phyloP scores from a whole-genome alignment of 148 eudicot species.

The Fagopyrum esculentum region DNA sequence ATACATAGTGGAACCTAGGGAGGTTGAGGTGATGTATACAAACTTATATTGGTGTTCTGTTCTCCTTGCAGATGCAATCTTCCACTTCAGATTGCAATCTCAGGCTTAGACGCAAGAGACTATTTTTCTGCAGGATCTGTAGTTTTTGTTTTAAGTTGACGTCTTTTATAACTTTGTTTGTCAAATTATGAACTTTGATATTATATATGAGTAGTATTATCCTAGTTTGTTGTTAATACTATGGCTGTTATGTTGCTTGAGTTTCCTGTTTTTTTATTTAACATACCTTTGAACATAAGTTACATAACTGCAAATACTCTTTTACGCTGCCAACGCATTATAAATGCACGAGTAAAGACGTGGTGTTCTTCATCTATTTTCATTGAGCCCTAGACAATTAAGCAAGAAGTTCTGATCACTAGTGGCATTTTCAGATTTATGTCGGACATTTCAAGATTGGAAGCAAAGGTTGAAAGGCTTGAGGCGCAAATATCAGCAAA shows the following conservation, averaged over 20 bases:
- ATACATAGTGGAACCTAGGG: not conserved
- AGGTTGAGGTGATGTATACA: not conserved
- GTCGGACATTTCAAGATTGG: slow-evolving; percentile 93
- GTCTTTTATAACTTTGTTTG: not conserved
- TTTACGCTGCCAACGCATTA: not conserved
- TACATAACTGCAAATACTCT: not conserved
- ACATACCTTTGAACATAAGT: not conserved
- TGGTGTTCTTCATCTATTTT: not conserved
- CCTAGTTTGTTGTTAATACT: not conserved
- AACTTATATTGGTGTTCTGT: not conserved
- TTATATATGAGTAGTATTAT: not conserved
- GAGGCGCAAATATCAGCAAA: slow-evolving; percentile 70
- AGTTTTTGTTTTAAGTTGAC: not conserved
- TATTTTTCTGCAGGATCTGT: not conserved
- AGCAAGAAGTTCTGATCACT: not conserved
- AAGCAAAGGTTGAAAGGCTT: slow-evolving; percentile 92
- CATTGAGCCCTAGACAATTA: not conserved
- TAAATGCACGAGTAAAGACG: not conserved
- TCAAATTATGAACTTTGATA: not conserved
- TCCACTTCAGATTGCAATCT: not conserved
- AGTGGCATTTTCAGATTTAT: slow-evolving; percentile 37
- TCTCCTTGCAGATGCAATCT: not conserved
- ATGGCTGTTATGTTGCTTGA: not conserved
- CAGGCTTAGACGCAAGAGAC: no score
- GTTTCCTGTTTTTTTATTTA: not conserved